Evolutionary conservation across 495 filamentous ascomycete species (phyloP).

Genomic region (Podospora fimiseda): DNA sequence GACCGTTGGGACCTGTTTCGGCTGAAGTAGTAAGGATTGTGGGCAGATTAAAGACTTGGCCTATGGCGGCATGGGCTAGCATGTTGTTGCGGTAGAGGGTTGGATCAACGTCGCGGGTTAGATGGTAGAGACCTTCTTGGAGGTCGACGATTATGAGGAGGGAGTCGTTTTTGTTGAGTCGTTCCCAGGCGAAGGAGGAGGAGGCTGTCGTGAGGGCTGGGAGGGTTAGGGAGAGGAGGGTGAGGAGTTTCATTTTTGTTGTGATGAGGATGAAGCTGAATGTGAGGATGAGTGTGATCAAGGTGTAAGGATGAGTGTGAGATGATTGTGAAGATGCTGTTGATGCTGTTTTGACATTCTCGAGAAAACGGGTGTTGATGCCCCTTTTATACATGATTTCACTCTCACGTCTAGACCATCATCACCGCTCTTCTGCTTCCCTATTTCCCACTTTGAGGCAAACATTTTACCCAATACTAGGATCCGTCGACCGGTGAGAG

Average conservation of each 20-base stretch:
- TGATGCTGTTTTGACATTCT: neutral
- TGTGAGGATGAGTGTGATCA: neutral
- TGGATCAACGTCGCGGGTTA: slow-evolving; percentile 58
- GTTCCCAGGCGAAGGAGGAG: slow-evolving; percentile 15
- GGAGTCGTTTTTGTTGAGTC: slow-evolving; percentile 24
- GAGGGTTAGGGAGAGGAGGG: slow-evolving; percentile 15
- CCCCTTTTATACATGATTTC: neutral
- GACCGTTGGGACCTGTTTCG: slow-evolving; percentile 57
- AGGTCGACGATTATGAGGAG: slow-evolving; percentile 64
- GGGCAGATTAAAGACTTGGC: slow-evolving; percentile 62
- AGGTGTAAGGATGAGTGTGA: neutral
- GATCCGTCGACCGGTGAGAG: neutral
- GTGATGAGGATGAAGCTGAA: neutral
- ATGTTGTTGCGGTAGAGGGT: slow-evolving; percentile 60
- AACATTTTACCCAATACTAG: neutral
- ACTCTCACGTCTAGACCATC: neutral
- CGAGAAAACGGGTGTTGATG: neutral
- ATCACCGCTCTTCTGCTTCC: neutral
- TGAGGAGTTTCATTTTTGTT: slow-evolving; percentile 13
- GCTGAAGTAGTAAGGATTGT: slow-evolving; percentile 54
- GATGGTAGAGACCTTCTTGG: slow-evolving; percentile 60
- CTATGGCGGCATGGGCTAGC: slow-evolving; percentile 61
- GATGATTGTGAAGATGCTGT: neutral
- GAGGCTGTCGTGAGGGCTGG: slow-evolving; percentile 15
- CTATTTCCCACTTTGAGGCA: neutral